Evolutionary conservation across 371 early-diverging fungal genomes (phyloP).

Genomic region (Mucor sp.): DNA sequence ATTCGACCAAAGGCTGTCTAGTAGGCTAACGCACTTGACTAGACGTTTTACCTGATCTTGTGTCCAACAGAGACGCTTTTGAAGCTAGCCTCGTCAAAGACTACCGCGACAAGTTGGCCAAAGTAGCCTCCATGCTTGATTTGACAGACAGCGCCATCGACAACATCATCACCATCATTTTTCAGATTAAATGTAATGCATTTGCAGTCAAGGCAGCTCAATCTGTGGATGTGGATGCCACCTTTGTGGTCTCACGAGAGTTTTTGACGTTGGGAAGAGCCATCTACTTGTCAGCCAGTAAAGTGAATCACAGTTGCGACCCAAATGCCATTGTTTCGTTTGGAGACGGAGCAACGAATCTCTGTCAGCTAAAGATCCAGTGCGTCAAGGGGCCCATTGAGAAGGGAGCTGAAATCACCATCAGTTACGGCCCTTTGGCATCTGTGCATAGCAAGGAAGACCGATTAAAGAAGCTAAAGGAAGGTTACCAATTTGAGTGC

Average conservation of each 20-base stretch:
- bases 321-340: conserved; percentile 36
- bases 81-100: not conserved
- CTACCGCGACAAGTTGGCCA: not conserved
- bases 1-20: not conserved
- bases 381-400: not conserved
- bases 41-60: conserved; percentile 18
- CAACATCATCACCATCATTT: conserved; percentile 17
- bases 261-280: conserved; percentile 23
- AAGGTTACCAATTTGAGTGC: conserved; percentile 37
- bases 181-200: conserved; percentile 36
- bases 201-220: conserved; percentile 27
- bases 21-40: not conserved
- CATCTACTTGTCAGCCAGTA: conserved; percentile 32
- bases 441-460: conserved; percentile 3
- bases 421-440: conserved; percentile 42
- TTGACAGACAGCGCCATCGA: conserved; percentile 11
- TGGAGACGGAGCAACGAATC: conserved; percentile 9
- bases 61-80: conserved; percentile 17
- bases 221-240: not conserved
- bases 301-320: conserved; percentile 36
- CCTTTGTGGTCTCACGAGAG: conserved; percentile 9
- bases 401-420: conserved; percentile 12
- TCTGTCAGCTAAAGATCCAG: conserved; percentile 2
- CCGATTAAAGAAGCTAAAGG: conserved; percentile 15
- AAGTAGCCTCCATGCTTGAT: conserved; percentile 6